Conservation (phyloP, 768 basidiomycete species). For the Suillus paluster region DNA sequence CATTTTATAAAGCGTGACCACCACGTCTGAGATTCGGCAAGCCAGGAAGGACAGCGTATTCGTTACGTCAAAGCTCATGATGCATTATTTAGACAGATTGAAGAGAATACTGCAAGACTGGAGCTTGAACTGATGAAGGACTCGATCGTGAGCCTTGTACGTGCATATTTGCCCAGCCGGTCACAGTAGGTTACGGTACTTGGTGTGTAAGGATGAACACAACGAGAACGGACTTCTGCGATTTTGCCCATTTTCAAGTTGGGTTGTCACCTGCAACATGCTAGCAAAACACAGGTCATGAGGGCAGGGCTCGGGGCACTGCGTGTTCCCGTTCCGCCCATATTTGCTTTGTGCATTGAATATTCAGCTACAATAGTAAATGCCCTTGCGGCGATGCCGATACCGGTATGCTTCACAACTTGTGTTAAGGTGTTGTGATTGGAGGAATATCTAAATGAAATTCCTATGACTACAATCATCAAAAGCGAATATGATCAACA, state of each 20-base stretch:
- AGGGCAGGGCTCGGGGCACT: no score
- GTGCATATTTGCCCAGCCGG: no score
- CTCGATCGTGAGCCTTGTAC: no score
- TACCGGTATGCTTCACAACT: no score
- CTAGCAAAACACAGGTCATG: neutral
- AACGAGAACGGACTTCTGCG: neutral
- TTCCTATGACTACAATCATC: slow-evolving; percentile 1
- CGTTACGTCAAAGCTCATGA: no score
- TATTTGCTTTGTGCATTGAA: neutral
- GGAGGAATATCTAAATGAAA: neutral
- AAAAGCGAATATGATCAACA: neutral
- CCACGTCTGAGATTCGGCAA: neutral
- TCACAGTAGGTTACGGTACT: neutral
- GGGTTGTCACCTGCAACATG: neutral
- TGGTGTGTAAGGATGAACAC: neutral
- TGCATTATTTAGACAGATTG: no score
- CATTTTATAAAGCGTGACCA: neutral
- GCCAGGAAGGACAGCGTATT: no score
- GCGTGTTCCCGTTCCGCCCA: no score
- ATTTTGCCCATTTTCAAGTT: neutral
- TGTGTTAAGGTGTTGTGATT: neutral
- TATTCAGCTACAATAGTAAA: neutral
- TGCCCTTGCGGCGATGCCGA: no score
- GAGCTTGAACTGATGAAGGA: no score
- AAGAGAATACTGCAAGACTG: no score